Percentiles rank a stretch among this genome's conserved stretches.
Conservation (phyloP, 306 rosid genomes). For the Alnus glutinosa region DNA sequence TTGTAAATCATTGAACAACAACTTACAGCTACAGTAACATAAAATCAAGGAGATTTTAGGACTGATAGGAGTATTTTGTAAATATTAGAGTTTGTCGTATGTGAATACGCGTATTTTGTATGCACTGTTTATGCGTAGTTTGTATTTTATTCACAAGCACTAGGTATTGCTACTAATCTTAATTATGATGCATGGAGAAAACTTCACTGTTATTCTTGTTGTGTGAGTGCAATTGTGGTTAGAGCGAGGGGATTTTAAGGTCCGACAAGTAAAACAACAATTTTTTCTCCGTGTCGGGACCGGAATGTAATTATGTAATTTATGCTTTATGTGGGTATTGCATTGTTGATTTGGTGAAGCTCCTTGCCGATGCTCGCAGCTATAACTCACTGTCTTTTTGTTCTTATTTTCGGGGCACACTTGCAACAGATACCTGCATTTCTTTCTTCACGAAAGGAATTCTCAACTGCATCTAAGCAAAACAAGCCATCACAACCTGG, state of each 20-base stretch:
- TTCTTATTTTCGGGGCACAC: not conserved
- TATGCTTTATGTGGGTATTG: not conserved
- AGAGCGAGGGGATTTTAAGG: not conserved
- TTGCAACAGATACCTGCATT: conserved; percentile 52
- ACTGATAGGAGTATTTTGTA: too few relatives aligned
- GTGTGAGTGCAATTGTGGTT: conserved; percentile 6
- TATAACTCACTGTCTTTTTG: not conserved
- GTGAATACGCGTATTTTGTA: too few relatives aligned
- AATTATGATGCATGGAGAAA: not conserved
- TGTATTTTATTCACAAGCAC: not conserved
- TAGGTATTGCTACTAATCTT: not conserved
- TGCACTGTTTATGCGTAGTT: not conserved
- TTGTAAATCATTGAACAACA: not conserved
- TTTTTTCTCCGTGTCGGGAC: not conserved
- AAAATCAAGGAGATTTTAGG: too few relatives aligned
- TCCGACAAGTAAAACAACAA: not conserved
- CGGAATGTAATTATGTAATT: not conserved
- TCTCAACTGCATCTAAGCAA: conserved; percentile 52
- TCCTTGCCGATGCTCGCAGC: not conserved
- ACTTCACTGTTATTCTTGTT: not conserved
- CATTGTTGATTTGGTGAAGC: not conserved
- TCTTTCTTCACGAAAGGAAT: conserved; percentile 52
- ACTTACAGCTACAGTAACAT: too few relatives aligned
- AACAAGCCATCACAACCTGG: conserved; percentile 43
- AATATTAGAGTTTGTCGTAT: too few relatives aligned